These are phyloP conservation scores for Urtica urens DNA, from an alignment of 306 rosid genomes.

Conservation along the genomic window DNA sequence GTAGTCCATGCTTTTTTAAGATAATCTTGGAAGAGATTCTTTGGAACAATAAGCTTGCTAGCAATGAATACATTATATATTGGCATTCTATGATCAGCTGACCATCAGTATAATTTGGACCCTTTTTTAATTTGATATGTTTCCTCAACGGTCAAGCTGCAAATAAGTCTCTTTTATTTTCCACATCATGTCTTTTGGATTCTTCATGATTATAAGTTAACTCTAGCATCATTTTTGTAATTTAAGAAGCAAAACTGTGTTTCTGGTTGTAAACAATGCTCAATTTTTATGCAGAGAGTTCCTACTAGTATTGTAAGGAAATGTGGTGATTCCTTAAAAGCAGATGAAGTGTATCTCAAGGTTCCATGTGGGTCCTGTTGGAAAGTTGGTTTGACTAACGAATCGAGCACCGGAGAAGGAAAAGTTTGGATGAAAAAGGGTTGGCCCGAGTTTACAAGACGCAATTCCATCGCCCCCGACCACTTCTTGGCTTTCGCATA, in stretches of 20 bases:
- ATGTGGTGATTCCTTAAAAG: neutral
- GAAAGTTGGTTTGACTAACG: slow-evolving; percentile 1
- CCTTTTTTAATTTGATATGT: no score
- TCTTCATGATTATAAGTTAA: no score
- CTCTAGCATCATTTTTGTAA: neutral
- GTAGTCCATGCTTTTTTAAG: slow-evolving; percentile 11
- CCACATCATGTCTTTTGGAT: no score
- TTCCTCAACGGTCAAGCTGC: no score
- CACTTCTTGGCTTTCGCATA: slow-evolving; percentile 8
- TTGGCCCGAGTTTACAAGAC: slow-evolving; percentile 10
- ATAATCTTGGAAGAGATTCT: neutral
- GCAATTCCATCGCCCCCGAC: neutral
- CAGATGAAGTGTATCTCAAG: neutral
- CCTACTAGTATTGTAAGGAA: slow-evolving; percentile 10
- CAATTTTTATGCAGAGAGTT: slow-evolving; percentile 4
- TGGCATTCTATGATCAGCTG: neutral
- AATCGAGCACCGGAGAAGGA: neutral
- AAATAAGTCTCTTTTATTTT: no score
- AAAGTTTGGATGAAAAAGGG: slow-evolving; percentile 9
- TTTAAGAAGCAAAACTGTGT: neutral
- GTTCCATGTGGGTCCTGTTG: slow-evolving; percentile 10
- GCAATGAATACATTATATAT: neutral
- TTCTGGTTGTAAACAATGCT: no score
- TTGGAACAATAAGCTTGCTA: slow-evolving; percentile 7
- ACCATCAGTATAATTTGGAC: neutral